A percentile compares a stretch with the other conserved stretches of the same genome.
phyloP scores from a whole-genome alignment of 192 early-diverging fungal genomes.

The Entomortierella lignicola region DNA sequence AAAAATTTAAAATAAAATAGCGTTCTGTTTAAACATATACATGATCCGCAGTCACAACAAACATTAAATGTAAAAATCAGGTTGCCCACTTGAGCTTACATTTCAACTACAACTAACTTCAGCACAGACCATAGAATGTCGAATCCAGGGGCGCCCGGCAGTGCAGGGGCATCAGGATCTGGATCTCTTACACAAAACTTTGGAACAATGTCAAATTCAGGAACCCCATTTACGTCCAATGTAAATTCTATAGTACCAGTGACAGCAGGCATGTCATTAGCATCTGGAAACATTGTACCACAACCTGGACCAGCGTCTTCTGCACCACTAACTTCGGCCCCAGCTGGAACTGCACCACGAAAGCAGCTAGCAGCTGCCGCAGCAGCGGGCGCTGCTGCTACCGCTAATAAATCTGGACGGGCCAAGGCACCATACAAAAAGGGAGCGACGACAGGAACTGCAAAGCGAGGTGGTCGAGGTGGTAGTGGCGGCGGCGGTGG shows the following conservation, averaged over 20 bases:
- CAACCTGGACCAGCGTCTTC: neutral
- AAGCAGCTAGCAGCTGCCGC: slow-evolving; percentile 47
- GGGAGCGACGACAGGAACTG: neutral
- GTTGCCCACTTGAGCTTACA: neutral
- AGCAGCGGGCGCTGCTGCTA: slow-evolving; percentile 33
- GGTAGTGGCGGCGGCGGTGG: slow-evolving; percentile 19
- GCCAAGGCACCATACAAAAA: slow-evolving; percentile 29
- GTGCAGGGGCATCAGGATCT: slow-evolving; percentile 15
- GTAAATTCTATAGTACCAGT: slow-evolving; percentile 6
- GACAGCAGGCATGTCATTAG: slow-evolving; percentile 21
- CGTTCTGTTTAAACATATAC: no score
- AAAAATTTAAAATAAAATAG: no score
- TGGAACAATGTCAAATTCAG: slow-evolving; percentile 11
- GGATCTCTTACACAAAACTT: slow-evolving; percentile 18
- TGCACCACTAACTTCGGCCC: slow-evolving; percentile 20
- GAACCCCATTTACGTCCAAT: slow-evolving; percentile 8
- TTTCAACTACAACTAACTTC: neutral
- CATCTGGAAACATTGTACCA: neutral
- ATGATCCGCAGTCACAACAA: no score
- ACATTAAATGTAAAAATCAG: neutral
- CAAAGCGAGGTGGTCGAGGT: slow-evolving; percentile 15
- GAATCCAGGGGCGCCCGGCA: slow-evolving; percentile 12
- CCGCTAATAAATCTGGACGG: slow-evolving; percentile 25
- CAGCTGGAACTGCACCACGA: slow-evolving; percentile 35
- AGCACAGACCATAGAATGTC: slow-evolving; percentile 16